Evolutionary conservation across 78 protist genomes (phyloP), one percentile per base, ranked within the genome.

Genomic region (Dictyostelium capitatum): DNA sequence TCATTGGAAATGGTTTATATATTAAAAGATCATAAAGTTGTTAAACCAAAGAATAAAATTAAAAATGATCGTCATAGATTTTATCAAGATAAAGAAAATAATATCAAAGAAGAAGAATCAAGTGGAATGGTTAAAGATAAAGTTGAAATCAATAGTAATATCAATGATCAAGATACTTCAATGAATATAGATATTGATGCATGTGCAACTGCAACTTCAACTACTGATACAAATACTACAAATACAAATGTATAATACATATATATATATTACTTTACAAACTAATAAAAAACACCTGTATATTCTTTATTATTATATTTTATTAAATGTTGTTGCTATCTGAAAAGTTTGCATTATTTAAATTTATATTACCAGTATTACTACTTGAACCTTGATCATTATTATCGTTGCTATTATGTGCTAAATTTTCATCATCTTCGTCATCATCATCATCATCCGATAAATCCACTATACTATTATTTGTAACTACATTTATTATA

Each of bases 1-100:
- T 47, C 70, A 12, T 46, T 82, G 3, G 89, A 82, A 50, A 82
- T 82, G 89, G 46, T 82, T 30, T 64, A 67, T 67, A 69, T 82
- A 19, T 51, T 82, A 28, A 64, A 50, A 28, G 69, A 47, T n/a
- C n/a, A 54, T 79, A 79, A 43, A 37, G 43, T 37, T 37, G 43
- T 37, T 37, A 37, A 37, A 37, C 43, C 43, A 3, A 48, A 30
- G 17, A 67, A 8, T 12, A 48, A 69, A 67, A 32, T 48, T 30
- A 32, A 28, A n/a, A 43, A 43, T 7, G 28, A 32, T 11, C 28
- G 8, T 43, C 14, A 72, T 15, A 43, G 10, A 43, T 32, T 32
- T 17, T 72, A n/a, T 11, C 28, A 25, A n/a, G 11, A 43, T 15
- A 43, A 46, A 15, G 46, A 67, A 3, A 37, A 67, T 19, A 37